Evolutionary conservation across 2,329 filamentous ascomycete species (phyloP), one percentile per base, ranked within the genome.

Genomic region (Alternaria arbusti): DNA sequence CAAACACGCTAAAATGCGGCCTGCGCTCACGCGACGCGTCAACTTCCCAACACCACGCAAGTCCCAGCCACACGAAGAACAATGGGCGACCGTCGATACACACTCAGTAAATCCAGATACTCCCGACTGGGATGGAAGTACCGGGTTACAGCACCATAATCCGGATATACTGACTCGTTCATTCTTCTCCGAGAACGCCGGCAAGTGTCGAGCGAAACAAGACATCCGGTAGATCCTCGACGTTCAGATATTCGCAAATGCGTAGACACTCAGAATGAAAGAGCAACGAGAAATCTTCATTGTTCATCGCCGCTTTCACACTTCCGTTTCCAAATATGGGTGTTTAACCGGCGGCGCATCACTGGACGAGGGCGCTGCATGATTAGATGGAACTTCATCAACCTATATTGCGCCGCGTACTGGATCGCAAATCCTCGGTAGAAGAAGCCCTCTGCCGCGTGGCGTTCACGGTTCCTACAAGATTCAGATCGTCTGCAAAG

Each of bases 391-490:
- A 49, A 61, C 22, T 59, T 66, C 56, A 66, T 68, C 45, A 64
- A 56, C 10, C 28, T 17, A 68, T 47, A 68, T 64, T 68, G 56
- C 43, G 56, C 55, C 58, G 59, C 66, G 59, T 63, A 66, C 61
- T 54, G 52, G 28, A 54, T 23, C 59, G 32, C 47, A 10, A 40
- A 12, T 23, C 10, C 5, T 56, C 55, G 46, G 45, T 57, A 52
- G 23, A 55, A 54, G 22, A 58, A 26, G 12, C 22, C 23, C 47
- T 43, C 11, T 44, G 54, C 52, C 62, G 62, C 55, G 62, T 65
- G 62, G 59, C 56, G 56, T 47, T 15, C 28, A 5, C 49, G 28
- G 20, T 12, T 22, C 36, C 57, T 23, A 50, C 26, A 50, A 30
- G n/a, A 52, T 40, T 40, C 20, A 23, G 49, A 52, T 30, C 30